phyloP scores from a whole-genome alignment of 208 protist genomes.

The Acanthamoeba sp. region DNA sequence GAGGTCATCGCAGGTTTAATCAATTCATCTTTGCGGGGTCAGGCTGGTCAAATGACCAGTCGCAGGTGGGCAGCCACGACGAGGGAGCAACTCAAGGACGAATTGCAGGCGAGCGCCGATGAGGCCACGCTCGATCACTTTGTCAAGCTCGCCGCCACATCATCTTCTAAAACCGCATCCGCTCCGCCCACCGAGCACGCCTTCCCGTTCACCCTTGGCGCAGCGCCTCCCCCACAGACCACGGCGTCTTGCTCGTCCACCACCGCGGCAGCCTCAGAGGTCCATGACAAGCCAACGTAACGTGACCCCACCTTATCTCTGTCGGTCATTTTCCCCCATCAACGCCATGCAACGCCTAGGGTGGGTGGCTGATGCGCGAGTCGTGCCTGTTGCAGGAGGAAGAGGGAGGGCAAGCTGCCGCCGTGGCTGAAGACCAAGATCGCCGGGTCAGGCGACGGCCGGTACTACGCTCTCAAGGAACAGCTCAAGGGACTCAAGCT shows the following conservation, averaged over 20 bases:
- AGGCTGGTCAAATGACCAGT: background rate
- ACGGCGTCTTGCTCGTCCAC: too few relatives aligned
- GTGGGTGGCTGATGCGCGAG: too few relatives aligned
- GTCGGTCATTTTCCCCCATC: too few relatives aligned
- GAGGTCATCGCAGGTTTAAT: too few relatives aligned
- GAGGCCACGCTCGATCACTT: background rate
- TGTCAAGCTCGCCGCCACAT: background rate
- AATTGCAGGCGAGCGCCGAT: background rate
- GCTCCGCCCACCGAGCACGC: too few relatives aligned
- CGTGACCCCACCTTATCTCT: background rate
- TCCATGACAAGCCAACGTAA: background rate
- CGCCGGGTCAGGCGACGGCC: background rate
- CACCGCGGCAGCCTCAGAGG: too few relatives aligned
- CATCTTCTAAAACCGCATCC: background rate
- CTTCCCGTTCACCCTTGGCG: background rate
- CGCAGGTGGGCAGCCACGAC: background rate
- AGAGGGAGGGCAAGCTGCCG: slow-evolving; percentile 35
- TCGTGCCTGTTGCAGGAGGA: background rate
- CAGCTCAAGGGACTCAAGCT: slow-evolving; percentile 76
- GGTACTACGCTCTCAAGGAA: slow-evolving; percentile 76
- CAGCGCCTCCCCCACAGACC: background rate
- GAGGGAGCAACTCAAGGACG: background rate
- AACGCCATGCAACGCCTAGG: too few relatives aligned
- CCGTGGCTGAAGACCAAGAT: slow-evolving; percentile 57
- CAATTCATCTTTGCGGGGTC: too few relatives aligned